Conservation (phyloP, 192 early-diverging fungal species). For the Coemansia sp. region DNA sequence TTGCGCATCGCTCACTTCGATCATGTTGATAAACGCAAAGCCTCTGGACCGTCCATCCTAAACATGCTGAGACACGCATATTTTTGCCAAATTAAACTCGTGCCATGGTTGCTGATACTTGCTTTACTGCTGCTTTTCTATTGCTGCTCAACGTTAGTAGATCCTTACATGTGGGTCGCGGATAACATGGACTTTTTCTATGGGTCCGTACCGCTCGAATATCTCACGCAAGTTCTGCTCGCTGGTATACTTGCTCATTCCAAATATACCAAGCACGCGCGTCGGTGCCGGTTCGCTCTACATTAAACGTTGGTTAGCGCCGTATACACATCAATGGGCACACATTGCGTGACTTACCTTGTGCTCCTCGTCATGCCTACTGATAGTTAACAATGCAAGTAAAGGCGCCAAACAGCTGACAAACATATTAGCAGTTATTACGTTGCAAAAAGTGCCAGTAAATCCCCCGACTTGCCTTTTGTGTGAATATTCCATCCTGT, state of each 20-base stretch:
- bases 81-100: background rate
- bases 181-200: conserved; percentile 43
- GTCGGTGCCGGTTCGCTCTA: conserved; percentile 32
- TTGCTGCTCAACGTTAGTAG: background rate
- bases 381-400: conserved; percentile 1
- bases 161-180: conserved; percentile 48
- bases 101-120: background rate
- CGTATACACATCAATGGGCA: background rate
- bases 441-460: background rate
- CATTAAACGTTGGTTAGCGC: background rate
- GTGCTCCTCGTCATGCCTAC: conserved; percentile 9
- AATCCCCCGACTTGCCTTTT: conserved; percentile 16
- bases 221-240: conserved; percentile 31
- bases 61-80: background rate
- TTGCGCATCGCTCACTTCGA: conserved; percentile 28
- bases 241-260: conserved; percentile 54
- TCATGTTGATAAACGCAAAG: conserved; percentile 48
- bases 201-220: conserved; percentile 37
- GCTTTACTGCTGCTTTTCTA: background rate
- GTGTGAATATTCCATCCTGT: background rate
- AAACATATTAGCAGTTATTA: background rate
- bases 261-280: conserved; percentile 46
- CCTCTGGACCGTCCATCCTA: conserved; percentile 49
- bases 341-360: conserved; percentile 15
- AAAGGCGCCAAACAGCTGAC: background rate